Percentiles rank a stretch among this genome's conserved stretches.
Conservation (phyloP, 1,284 basidiomycete genomes). For the Cystobasidium slooffiae region DNA sequence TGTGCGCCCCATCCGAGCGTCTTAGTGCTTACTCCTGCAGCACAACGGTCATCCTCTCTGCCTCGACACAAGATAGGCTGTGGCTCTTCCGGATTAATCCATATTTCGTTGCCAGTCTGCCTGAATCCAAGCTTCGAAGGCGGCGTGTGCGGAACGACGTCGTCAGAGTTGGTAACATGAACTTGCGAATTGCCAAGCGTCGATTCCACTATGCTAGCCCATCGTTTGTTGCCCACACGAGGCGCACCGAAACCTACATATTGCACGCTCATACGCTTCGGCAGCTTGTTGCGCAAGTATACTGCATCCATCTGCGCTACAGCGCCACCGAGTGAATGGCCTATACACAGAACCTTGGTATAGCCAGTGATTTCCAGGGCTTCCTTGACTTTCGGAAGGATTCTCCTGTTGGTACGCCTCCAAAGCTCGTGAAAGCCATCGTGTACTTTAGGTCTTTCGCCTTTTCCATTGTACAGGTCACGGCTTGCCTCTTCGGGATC, state of each 20-base stretch:
- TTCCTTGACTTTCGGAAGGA: neutral
- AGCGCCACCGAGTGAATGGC: slow-evolving; percentile 26
- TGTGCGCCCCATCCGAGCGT: neutral
- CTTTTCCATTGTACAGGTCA: slow-evolving; percentile 11
- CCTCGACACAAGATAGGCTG: slow-evolving; percentile 17
- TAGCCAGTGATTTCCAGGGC: neutral
- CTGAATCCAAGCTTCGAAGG: neutral
- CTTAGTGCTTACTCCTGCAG: neutral
- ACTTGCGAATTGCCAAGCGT: slow-evolving; percentile 11
- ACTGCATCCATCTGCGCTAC: slow-evolving; percentile 26
- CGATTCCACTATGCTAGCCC: slow-evolving; percentile 18
- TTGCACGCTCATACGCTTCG: neutral
- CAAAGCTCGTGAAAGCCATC: slow-evolving; percentile 22
- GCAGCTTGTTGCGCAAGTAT: slow-evolving; percentile 11
- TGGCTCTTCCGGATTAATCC: slow-evolving; percentile 13
- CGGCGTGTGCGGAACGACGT: slow-evolving; percentile 17
- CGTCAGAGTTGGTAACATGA: slow-evolving; percentile 3
- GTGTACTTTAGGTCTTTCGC: neutral
- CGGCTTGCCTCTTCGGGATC: neutral
- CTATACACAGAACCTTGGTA: slow-evolving; percentile 5
- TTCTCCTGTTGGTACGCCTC: neutral
- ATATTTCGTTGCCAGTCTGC: slow-evolving; percentile 22
- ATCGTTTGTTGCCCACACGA: slow-evolving; percentile 6
- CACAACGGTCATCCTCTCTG: slow-evolving; percentile 16
- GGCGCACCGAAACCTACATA: slow-evolving; percentile 20